Evolutionary conservation across 2,329 filamentous ascomycete species (phyloP), one percentile per base, ranked within the genome.

Genomic region (Fusarium coicis): DNA sequence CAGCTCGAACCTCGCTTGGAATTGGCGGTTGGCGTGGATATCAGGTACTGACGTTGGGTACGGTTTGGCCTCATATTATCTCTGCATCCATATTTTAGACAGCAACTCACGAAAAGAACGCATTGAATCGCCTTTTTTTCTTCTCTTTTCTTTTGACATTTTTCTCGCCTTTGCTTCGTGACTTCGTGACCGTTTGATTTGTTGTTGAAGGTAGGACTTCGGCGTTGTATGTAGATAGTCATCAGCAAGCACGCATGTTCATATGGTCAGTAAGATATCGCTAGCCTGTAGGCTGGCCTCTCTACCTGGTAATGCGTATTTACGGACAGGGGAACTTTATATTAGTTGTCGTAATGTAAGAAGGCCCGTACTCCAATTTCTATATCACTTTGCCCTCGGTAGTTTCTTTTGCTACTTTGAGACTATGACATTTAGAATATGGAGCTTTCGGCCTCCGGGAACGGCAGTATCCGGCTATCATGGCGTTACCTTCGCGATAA

Each of bases 51-150:
- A 62, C 60, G 40, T 62, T 59, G 28, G 43, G 53, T 61, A 37
- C 15, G 37, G 28, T 23, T 70, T 55, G 69, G 30, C 39, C 59
- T 54, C 63, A 62, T 58, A 57, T 63, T 40, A 60, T 63, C 40
- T 60, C 28, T 59, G 59, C 32, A 46, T 61, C 26, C 44, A 64
- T 52, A 46, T 42, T 54, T 60, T 63, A 58, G 53, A 52, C 47
- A 59, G 50, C 47, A 49, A 52, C 42, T 26, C 36, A 62, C 36
- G 40, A 52, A 52, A 58, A 47, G 28, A 57, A 34, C 39, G 34
- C 39, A 36, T 57, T 34, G 21, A 39, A 28, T 52, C 10, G 15
- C 43, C 3, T 37, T 62, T 12, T 54, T 62, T 12, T 7, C 2
- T 3, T 6, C 10, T 37, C 18, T 37, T 37, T 39, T 39, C 10